Evolutionary conservation across 2,329 filamentous ascomycete species (phyloP).

Genomic region (Hymenoscyphus occultus): DNA sequence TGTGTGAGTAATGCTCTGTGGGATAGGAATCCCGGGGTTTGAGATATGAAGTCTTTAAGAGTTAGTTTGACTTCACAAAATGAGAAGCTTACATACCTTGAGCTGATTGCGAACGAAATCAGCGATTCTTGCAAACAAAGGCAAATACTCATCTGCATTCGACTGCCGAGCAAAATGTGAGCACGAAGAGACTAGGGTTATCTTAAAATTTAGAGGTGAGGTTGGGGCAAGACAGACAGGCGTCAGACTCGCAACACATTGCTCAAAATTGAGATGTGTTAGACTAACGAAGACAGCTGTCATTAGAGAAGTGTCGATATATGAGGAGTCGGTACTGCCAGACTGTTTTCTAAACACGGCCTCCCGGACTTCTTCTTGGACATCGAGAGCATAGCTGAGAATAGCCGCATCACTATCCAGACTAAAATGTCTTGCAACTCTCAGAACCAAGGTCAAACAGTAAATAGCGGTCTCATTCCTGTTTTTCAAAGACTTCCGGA

Average conservation of each 20-base stretch:
- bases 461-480: slow-evolving; percentile 66
- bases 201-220: slow-evolving; percentile 58
- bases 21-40: slow-evolving; percentile 31
- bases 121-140: slow-evolving; percentile 54
- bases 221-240: slow-evolving; percentile 55
- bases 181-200: slow-evolving; percentile 60
- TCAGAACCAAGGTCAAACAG: slow-evolving; percentile 60
- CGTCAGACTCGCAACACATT: slow-evolving; percentile 54
- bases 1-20: slow-evolving; percentile 41
- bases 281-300: slow-evolving; percentile 65
- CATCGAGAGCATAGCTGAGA: slow-evolving; percentile 65
- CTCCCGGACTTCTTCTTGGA: slow-evolving; percentile 66
- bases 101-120: slow-evolving; percentile 56
- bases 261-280: slow-evolving; percentile 58
- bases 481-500: slow-evolving; percentile 61
- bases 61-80: slow-evolving; percentile 20
- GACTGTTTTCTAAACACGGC: slow-evolving; percentile 58
- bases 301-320: slow-evolving; percentile 62
- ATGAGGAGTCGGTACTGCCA: slow-evolving; percentile 45
- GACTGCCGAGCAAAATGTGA: slow-evolving; percentile 57
- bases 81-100: slow-evolving; percentile 43
- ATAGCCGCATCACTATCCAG: slow-evolving; percentile 55
- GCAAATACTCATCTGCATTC: slow-evolving; percentile 48
- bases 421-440: slow-evolving; percentile 62
- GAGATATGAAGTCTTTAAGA: slow-evolving; percentile 21